These are phyloP conservation scores for Aspergillus brunneoviolaceus DNA, from an alignment of 2,329 filamentous ascomycete species.

Conservation along the genomic window DNA sequence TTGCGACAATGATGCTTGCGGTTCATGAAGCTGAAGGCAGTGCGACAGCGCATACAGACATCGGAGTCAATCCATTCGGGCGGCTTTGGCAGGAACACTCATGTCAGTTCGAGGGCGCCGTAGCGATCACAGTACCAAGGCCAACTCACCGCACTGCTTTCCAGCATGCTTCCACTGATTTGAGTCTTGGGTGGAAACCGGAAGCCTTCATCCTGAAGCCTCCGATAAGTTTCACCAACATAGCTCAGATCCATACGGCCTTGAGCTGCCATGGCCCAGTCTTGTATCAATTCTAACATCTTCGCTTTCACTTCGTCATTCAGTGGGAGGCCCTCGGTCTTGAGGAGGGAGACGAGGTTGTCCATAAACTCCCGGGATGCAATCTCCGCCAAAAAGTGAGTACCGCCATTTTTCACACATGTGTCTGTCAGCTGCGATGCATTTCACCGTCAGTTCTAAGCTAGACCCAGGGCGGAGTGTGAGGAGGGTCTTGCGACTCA, in stretches of 20 bases:
- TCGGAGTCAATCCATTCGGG: slow-evolving; percentile 98
- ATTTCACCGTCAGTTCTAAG: slow-evolving; percentile 18
- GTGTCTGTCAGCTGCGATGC: slow-evolving; percentile 81
- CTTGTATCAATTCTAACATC: slow-evolving; percentile 90
- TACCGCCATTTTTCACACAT: slow-evolving; percentile 96
- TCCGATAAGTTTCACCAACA: slow-evolving; percentile 82
- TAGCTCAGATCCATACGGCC: slow-evolving; percentile 80
- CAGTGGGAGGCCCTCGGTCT: slow-evolving; percentile 71
- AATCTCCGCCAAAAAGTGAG: slow-evolving; percentile 92
- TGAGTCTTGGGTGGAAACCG: slow-evolving; percentile 83
- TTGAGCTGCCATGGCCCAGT: slow-evolving; percentile 87
- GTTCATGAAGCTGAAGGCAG: slow-evolving; percentile 94
- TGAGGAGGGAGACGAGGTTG: slow-evolving; percentile 85
- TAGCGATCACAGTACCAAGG: background rate
- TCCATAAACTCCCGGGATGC: slow-evolving; percentile 98
- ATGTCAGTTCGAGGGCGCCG: background rate
- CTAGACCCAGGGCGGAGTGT: background rate
- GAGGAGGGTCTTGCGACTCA: slow-evolving; percentile 43
- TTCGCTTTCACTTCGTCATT: slow-evolving; percentile 85
- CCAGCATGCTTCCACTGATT: slow-evolving; percentile 95
- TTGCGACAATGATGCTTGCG: slow-evolving; percentile 98
- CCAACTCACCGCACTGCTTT: slow-evolving; percentile 81
- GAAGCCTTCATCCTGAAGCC: slow-evolving; percentile 79
- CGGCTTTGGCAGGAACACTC: slow-evolving; percentile 55
- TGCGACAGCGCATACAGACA: slow-evolving; percentile 97